A percentile compares a stretch with the other conserved stretches of the same genome.
Evolutionary conservation across 331 rosid genomes (phyloP).

Genomic region (Quercus lobata): DNA sequence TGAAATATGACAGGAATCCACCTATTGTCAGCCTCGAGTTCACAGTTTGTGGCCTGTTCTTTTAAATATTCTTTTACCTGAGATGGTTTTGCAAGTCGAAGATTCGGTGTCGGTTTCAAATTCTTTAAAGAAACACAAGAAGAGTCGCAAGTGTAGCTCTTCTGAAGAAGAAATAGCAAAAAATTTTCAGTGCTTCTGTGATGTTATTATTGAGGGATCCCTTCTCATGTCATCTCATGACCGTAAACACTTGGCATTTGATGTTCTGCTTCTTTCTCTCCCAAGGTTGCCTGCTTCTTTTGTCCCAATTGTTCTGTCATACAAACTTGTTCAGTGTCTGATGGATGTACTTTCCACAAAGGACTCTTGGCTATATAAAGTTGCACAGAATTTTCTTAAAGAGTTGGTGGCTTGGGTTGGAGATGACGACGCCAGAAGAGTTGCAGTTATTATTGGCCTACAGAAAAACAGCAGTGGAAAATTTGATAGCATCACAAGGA

Average conservation of each 20-base stretch:
- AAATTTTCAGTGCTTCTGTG: slow-evolving; percentile 61
- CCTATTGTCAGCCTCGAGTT: slow-evolving; percentile 93
- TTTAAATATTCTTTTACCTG: slow-evolving; percentile 65
- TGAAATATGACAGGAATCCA: slow-evolving; percentile 72
- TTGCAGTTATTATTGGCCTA: slow-evolving; percentile 77
- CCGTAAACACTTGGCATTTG: slow-evolving; percentile 84
- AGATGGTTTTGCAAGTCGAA: slow-evolving; percentile 56
- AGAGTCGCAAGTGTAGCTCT: slow-evolving; percentile 68
- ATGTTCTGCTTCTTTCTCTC: slow-evolving; percentile 68
- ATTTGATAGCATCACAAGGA: slow-evolving; percentile 67
- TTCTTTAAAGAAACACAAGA: slow-evolving; percentile 81
- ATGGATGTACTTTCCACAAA: slow-evolving; percentile 74
- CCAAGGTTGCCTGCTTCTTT: slow-evolving; percentile 78
- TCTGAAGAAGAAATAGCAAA: slow-evolving; percentile 75
- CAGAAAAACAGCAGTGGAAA: slow-evolving; percentile 93
- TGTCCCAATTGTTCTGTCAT: slow-evolving; percentile 57
- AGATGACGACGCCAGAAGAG: slow-evolving; percentile 75
- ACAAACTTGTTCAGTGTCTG: slow-evolving; percentile 88
- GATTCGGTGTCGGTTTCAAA: slow-evolving; percentile 61
- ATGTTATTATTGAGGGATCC: slow-evolving; percentile 77
- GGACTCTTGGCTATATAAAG: slow-evolving; percentile 83
- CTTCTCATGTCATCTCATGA: slow-evolving; percentile 97
- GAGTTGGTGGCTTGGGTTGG: slow-evolving; percentile 72
- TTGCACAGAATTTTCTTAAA: slow-evolving; percentile 68
- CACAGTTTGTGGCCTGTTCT: slow-evolving; percentile 89